Base-by-base conservation (phyloP, 2,329 filamentous ascomycete species). In the Xylariaceae sp. region DNA sequence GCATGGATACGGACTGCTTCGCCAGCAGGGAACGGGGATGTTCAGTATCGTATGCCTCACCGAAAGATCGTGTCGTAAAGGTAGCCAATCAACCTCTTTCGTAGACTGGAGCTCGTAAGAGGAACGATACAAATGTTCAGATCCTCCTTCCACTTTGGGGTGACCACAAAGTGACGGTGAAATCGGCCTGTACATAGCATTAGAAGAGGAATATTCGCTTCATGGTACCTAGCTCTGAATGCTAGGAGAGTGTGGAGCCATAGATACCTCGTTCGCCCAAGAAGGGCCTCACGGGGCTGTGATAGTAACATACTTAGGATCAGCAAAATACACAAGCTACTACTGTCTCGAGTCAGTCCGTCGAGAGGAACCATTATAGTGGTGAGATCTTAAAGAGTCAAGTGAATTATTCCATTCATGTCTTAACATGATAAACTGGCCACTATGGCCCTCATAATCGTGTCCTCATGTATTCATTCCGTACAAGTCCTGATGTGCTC, bases 1-100 rank as follows among this genome's bases (percentile, higher is more conserved):
- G 39, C 50, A 57, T 48, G 48, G 51, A 6, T 42, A 48, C 59
- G 48, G 59, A 55, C 59, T n/a, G 42, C 45, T 53, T 15, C 11
- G 10, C 56, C 49, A 60, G 55, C 53, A 53, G 53, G 51, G 10
- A 55, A 37, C 30, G 54, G 37, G 34, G 55, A 44, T 34, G 53
- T 42, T 35, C 37, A 45, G 18, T 5, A 17, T 18, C 15, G 49
- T 17, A 17, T 35, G 39, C 18, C 39, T 47, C 42, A 50, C 15
- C n/a, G 37, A 37, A 57, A 53, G 53, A 30, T 51, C 51, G 17
- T 23, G 51, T 45, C 42, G 18, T 55, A 51, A 51, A 49, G 23
- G 13, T 34, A 51, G 34, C 15, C 42, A 60, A 49, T 52, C 52
- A 50, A 39, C 45, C 49, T n/a, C 35, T 23, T 50, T 17, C 30